Base-by-base conservation (phyloP, 768 basidiomycete genomes). In the Hypholoma fasciculare region DNA sequence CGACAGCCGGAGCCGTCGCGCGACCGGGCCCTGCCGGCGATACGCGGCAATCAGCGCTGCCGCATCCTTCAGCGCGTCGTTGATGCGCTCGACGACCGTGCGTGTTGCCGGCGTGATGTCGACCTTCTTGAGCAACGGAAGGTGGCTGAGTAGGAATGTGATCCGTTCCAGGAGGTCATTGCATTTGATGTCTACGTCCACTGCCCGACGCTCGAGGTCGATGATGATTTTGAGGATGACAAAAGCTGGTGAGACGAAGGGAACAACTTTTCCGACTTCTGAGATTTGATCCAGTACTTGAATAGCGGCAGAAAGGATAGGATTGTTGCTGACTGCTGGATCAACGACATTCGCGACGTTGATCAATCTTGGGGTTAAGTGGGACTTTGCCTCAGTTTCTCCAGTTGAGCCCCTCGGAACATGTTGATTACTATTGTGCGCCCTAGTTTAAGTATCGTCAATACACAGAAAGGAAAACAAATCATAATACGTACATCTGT, bases 131-230 rank as follows among this genome's bases (percentile, higher is more conserved):
- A 78, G 65, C 14, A 70, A 61, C 6, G 73, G 71, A 20, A 78
- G 65, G 49, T 78, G 74, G 56, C 73, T 68, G 46, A 76, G 67
- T 74, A 76, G 75, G 68, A 78, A 78, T 8, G 71, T 73, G 63
- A 76, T 70, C 14, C 76, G 74, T 44, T 77, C 74, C 30, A 77
- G 56, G 26, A 77, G 65, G 60, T 78, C 76, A 49, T 59, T 71
- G 61, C 75, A 78, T 56, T 78, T 78, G 17, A 67, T 55, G 56
- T 78, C 76, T 13, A 71, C 74, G 14, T 78, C 76, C 46, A 72
- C 69, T 4, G 73, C 75, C 13, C 64, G 58, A 26, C 61, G 63
- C 61, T 78, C 76, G 57, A 78, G 62, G 56, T 74, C 73, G 59
- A 78, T 73, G 60, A 76, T 76, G 52, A 75, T 60, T 63, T 75